phyloP scores from a whole-genome alignment of 768 basidiomycete species.

The Agaricus bisporus region DNA sequence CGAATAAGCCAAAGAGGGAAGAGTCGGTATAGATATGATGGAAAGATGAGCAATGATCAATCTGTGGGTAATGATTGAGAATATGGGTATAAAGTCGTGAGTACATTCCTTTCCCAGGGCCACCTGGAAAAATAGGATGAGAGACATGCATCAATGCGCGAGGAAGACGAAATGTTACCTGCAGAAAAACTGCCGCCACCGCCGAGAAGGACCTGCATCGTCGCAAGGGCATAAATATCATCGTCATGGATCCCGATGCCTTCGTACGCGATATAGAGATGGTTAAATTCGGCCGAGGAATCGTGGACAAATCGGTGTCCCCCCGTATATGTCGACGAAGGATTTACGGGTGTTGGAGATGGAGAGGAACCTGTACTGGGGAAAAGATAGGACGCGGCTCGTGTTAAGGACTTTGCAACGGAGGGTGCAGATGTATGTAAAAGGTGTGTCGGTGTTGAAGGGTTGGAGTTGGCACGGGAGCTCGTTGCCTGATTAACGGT shows the following conservation, averaged over 20 bases:
- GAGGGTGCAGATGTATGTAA: slow-evolving; percentile 49
- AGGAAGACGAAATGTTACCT: slow-evolving; percentile 31
- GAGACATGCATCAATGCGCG: background rate
- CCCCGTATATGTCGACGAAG: slow-evolving; percentile 71
- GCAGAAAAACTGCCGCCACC: slow-evolving; percentile 97
- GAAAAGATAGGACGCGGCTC: slow-evolving; percentile 75
- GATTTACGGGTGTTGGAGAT: slow-evolving; percentile 24
- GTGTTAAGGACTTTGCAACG: slow-evolving; percentile 61
- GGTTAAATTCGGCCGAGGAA: slow-evolving; percentile 69
- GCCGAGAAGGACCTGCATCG: slow-evolving; percentile 91
- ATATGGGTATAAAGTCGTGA: slow-evolving; percentile 94
- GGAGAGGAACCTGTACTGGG: slow-evolving; percentile 28
- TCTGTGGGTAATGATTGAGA: slow-evolving; percentile 87
- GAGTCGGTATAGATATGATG: slow-evolving; percentile 97
- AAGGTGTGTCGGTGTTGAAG: slow-evolving; percentile 46
- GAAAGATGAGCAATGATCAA: slow-evolving; percentile 95
- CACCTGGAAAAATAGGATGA: slow-evolving; percentile 41
- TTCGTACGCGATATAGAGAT: slow-evolving; percentile 90
- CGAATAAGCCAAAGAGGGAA: slow-evolving; percentile 88
- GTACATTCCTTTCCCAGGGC: slow-evolving; percentile 99
- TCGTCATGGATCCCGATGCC: slow-evolving; percentile 86
- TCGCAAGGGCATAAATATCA: slow-evolving; percentile 89
- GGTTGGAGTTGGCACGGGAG: slow-evolving; percentile 24
- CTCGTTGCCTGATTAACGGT: slow-evolving; percentile 18
- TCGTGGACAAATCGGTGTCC: slow-evolving; percentile 70